Evolutionary conservation across 1,284 basidiomycete species (phyloP), one percentile per base, ranked within the genome.

Genomic region (Ceratobasidium sp.): DNA sequence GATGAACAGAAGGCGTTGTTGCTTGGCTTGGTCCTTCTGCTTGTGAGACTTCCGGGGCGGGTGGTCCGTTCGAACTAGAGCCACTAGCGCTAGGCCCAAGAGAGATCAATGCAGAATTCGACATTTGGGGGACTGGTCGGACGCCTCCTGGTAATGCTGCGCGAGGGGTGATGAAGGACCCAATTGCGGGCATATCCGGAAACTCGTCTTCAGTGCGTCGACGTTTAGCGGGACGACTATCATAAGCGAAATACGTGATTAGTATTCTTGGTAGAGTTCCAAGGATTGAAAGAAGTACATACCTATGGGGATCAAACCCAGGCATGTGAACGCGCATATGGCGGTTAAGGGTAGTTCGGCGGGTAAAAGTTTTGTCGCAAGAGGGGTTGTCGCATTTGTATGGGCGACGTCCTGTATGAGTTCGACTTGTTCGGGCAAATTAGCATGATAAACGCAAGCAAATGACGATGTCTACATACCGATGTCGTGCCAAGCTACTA

Each of bases 241-340:
- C 38, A 42, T 23, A 71, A 3, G 48, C 4, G 23, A 66, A 23
- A n/a, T 15, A 4, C 20, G 38, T 56, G 5, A 48, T 66, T 46
- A 46, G 64, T n/a, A 44, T 33, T 17, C 20, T 42, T 66, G n/a
- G 42, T 17, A n/a, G 42, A 17, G 64, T 26, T 7, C 44, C 13
- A 13, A 13, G 13, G 13, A 13, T 7, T 66, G 71, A 50, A 78
- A 65, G 80, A 46, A 52, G n/a, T n/a, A 87, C 91, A 82, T 83
- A 94, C 93, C 93, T 87, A 81, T 91, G 91, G 38, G 93, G 93
- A 85, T 94, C 92, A 59, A 93, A 92, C 80, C 92, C 91, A 91
- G 93, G 92, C 84, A 94, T 92, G 83, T 95, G 93, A 44, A 91
- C 92, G 78, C 90, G 89, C 93, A 95, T 94, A 83, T 95, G 93